Conservation (phyloP, 2,329 filamentous ascomycete species). For the Mycosphaerella sp. region DNA sequence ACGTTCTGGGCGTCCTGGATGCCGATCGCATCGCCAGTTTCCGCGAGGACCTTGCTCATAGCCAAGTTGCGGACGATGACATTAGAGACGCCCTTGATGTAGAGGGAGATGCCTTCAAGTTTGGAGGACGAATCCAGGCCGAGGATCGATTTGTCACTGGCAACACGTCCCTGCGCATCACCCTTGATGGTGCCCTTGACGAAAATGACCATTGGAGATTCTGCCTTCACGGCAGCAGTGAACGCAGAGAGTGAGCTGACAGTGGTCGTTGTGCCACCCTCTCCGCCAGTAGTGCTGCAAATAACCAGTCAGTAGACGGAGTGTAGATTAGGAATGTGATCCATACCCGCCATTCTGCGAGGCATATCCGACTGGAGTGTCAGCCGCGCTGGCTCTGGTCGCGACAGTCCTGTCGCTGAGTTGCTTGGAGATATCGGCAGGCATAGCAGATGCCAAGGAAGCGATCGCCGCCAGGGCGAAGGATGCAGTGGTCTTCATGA, state of each 20-base stretch:
- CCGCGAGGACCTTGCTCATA: conserved; percentile 45
- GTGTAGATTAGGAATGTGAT: background rate
- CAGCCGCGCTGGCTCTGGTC: background rate
- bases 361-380: conserved; percentile 25
- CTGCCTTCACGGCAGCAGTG: conserved; percentile 33
- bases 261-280: conserved; percentile 42
- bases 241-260: conserved; percentile 43
- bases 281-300: conserved; percentile 42
- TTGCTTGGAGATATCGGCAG: conserved; percentile 9
- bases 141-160: conserved; percentile 48
- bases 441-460: conserved; percentile 21
- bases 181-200: conserved; percentile 38
- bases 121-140: conserved; percentile 42
- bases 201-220: conserved; percentile 40
- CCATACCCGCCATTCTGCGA: conserved; percentile 26
- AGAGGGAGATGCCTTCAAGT: conserved; percentile 45
- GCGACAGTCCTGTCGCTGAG: background rate
- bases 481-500: conserved; percentile 14
- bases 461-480: conserved; percentile 27
- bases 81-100: conserved; percentile 46
- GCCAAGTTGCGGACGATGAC: conserved; percentile 55
- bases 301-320: background rate
- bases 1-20: conserved; percentile 46
- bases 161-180: conserved; percentile 29
- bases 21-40: conserved; percentile 48